Evolutionary conservation across 1,139 yeast species (phyloP), one percentile per base, ranked within the genome.

Genomic region (Blastobotrys persicus): DNA sequence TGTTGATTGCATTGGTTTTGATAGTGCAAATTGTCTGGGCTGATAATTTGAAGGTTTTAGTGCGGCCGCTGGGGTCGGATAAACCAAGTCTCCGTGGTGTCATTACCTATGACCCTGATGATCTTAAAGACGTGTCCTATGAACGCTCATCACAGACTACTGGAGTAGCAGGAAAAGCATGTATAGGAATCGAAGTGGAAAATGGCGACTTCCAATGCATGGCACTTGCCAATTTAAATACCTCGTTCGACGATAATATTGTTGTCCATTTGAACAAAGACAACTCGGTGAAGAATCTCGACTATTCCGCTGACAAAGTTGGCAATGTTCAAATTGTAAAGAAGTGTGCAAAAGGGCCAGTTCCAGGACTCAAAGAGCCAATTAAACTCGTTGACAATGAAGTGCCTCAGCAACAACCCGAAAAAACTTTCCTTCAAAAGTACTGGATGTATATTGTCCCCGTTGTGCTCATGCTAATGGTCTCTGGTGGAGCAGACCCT

Each of bases 361-460:
- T 32, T 13, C 64, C 66, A 0, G 51, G 45, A 31, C 45, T 62
- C 39, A 57, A 58, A 46, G 57, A 56, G 43, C 66, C 66, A 3
- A 52, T 65, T 9, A 55, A 54, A 44, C 52, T 67, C 14, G 65
- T 61, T 1, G 60, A 61, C 41, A 63, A 58, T 49, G 55, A 64
- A 37, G 49, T 59, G 16, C 58, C 61, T 2, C 61, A 57, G 37
- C 61, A 56, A 16, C 64, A 58, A 46, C 56, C 49, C 1, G 63
- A 59, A 34, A 60, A 65, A 55, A 47, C 69, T 13, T 68, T 70
- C 47, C 40, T 70, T 42, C 70, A 68, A 51, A 68, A 70, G 53
- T 69, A 70, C 56, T 70, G 74, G 71, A 57, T 65, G 49, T 68
- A 65, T 48, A 47, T 69, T 42, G 58, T 68, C 2, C 73, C 72